phyloP scores from a whole-genome alignment of 208 protist genomes.

The Trypanosomatidae sp. region DNA sequence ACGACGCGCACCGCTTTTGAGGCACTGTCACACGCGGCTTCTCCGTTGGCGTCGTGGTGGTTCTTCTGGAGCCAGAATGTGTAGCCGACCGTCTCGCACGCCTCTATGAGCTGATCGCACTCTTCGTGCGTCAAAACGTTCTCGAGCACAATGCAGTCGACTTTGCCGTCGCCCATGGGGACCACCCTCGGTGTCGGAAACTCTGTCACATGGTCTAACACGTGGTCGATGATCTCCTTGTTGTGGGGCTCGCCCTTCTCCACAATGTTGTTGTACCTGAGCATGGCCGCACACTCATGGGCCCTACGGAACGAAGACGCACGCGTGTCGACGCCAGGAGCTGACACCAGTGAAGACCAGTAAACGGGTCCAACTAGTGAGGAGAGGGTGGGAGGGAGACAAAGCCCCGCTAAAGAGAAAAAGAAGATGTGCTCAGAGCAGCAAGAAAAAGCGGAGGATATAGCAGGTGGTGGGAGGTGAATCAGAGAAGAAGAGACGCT shows the following conservation, averaged over 20 bases:
- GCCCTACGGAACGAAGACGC: background rate
- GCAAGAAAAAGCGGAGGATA: background rate
- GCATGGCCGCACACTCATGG: slow-evolving; percentile 13
- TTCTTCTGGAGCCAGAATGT: slow-evolving; percentile 75
- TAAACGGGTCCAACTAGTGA: background rate
- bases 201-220: slow-evolving; percentile 20
- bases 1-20: slow-evolving; percentile 73
- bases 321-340: background rate
- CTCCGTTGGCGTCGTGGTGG: slow-evolving; percentile 43
- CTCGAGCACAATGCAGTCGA: slow-evolving; percentile 81
- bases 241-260: slow-evolving; percentile 75
- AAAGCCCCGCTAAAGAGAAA: background rate
- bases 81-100: slow-evolving; percentile 79
- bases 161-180: slow-evolving; percentile 18
- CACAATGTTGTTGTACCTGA: slow-evolving; percentile 90
- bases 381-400: background rate
- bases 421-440: background rate
- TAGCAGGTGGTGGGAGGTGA: background rate
- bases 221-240: slow-evolving; percentile 68
- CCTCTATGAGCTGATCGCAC: slow-evolving; percentile 63
- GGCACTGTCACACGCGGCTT: slow-evolving; percentile 33
- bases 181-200: slow-evolving; percentile 22
- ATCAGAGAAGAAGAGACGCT: background rate
- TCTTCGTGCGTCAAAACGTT: slow-evolving; percentile 72
- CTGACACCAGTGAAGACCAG: background rate